These are phyloP conservation scores for Scutellaria barbata DNA, from an alignment of 257 asterid species.

Conservation along the genomic window DNA sequence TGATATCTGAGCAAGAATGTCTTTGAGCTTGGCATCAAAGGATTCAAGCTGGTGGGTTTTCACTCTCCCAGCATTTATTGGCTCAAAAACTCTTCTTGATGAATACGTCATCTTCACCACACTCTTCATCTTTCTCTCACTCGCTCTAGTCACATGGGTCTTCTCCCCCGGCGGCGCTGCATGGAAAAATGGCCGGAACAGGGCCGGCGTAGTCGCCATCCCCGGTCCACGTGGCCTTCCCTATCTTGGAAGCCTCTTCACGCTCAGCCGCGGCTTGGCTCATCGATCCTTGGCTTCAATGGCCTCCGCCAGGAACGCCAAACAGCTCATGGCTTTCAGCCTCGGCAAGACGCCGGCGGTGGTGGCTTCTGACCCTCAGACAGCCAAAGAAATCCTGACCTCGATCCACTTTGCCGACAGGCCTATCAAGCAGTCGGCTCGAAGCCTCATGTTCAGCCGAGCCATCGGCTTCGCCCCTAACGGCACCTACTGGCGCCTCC, in stretches of 20 bases:
- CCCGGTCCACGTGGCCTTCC: slow-evolving; percentile 75
- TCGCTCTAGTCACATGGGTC: slow-evolving; percentile 47
- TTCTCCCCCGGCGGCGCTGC: slow-evolving; percentile 56
- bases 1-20: slow-evolving; percentile 12
- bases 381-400: slow-evolving; percentile 59
- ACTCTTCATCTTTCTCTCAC: slow-evolving; percentile 26
- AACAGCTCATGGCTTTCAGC: slow-evolving; percentile 71
- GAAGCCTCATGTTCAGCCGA: slow-evolving; percentile 60
- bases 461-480: slow-evolving; percentile 82
- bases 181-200: slow-evolving; percentile 52
- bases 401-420: slow-evolving; percentile 62
- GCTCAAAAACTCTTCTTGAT: slow-evolving; percentile 53
- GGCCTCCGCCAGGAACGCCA: slow-evolving; percentile 45
- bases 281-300: slow-evolving; percentile 52
- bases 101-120: slow-evolving; percentile 37
- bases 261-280: slow-evolving; percentile 60
- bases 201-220: slow-evolving; percentile 44
- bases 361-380: slow-evolving; percentile 55
- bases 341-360: slow-evolving; percentile 66
- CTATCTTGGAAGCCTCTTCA: slow-evolving; percentile 49
- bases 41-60: slow-evolving; percentile 63
- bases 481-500: slow-evolving; percentile 72
- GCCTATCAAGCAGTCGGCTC: slow-evolving; percentile 70
- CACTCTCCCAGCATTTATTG: slow-evolving; percentile 56
- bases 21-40: slow-evolving; percentile 27